These are phyloP conservation scores for Mucor irregularis DNA, from an alignment of 371 early-diverging fungal genomes.

Conservation along the genomic window DNA sequence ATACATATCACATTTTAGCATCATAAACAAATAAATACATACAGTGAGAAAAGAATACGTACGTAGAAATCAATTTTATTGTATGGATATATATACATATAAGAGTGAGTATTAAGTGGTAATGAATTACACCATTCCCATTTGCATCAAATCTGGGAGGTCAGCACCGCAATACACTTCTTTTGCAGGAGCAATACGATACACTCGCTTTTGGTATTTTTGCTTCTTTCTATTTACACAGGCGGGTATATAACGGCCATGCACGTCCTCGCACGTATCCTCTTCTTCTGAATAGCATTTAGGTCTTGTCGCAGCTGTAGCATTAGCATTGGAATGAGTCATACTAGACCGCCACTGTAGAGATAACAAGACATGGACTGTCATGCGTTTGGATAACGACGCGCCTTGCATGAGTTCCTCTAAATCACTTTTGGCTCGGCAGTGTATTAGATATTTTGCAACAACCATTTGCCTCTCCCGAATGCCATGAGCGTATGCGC, in stretches of 20 bases:
- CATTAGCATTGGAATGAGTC: too few species aligned
- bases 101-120: too few species aligned
- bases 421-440: neutral
- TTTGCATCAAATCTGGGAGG: conserved; percentile 17
- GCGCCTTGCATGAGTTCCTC: conserved; percentile 12
- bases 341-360: too few species aligned
- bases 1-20: too few species aligned
- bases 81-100: too few species aligned
- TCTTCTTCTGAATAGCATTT: too few species aligned
- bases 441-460: conserved; percentile 8
- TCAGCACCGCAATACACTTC: conserved; percentile 6
- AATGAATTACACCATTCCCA: conserved; percentile 12
- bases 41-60: too few species aligned
- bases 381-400: conserved; percentile 20
- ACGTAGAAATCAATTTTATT: too few species aligned
- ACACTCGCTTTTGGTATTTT: conserved; percentile 1
- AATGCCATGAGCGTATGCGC: neutral
- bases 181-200: neutral
- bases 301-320: too few species aligned
- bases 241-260: neutral
- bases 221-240: neutral
- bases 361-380: conserved; percentile 9
- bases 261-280: too few species aligned
- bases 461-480: neutral
- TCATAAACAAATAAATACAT: too few species aligned